A percentile compares a stretch with the other conserved stretches of the same genome.
Conservation (phyloP, 2,329 filamentous ascomycete genomes). For the Colletotrichum zoysiae region DNA sequence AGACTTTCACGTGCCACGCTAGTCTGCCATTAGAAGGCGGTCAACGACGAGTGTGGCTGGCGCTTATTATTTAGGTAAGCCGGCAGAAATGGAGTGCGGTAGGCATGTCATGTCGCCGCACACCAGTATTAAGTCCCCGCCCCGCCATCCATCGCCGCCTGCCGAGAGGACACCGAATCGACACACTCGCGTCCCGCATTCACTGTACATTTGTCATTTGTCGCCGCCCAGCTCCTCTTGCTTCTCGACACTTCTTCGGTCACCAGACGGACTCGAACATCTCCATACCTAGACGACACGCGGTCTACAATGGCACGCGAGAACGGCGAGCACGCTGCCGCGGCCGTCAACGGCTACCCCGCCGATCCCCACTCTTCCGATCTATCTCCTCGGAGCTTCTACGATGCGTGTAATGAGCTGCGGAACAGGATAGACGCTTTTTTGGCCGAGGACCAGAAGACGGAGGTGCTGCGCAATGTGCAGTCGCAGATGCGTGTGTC, state of each 20-base stretch:
- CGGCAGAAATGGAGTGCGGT: slow-evolving; percentile 36
- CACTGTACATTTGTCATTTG: not conserved
- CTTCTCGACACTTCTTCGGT: not conserved
- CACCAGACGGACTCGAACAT: not conserved
- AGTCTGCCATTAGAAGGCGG: not conserved
- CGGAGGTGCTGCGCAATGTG: slow-evolving; percentile 70
- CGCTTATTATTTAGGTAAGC: not conserved
- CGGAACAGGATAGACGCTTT: slow-evolving; percentile 74
- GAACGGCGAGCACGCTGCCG: slow-evolving; percentile 29
- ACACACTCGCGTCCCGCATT: slow-evolving; percentile 24
- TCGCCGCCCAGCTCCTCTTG: not conserved
- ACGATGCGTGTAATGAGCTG: slow-evolving; percentile 64
- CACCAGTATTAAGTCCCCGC: slow-evolving; percentile 24
- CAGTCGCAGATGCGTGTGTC: slow-evolving; percentile 82
- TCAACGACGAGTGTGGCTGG: accelerated
- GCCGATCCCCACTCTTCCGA: slow-evolving; percentile 40
- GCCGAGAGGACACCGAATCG: slow-evolving; percentile 35
- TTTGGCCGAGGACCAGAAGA: slow-evolving; percentile 69
- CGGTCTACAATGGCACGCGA: slow-evolving; percentile 17
- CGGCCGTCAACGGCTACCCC: slow-evolving; percentile 36
- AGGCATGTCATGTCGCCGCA: not conserved
- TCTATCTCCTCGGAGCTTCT: slow-evolving; percentile 44
- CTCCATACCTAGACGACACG: not conserved
- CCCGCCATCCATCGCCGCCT: slow-evolving; percentile 37
- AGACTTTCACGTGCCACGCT: slow-evolving; percentile 6